Conservation (phyloP, 371 early-diverging fungal genomes). For the Syncephalis plumigaleata region DNA sequence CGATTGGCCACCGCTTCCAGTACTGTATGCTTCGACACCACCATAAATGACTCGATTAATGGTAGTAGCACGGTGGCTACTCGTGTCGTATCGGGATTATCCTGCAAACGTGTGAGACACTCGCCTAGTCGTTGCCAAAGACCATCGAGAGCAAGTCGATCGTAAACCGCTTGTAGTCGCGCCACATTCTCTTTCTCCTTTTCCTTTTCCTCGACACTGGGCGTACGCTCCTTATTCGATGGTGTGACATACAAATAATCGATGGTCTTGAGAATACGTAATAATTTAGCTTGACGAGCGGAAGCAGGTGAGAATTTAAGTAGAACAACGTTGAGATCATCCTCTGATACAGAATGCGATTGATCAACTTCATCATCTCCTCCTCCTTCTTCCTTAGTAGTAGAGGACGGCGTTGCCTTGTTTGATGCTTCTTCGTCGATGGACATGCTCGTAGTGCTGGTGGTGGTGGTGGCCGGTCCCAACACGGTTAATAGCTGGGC, state of each 20-base stretch:
- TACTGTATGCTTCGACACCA: conserved; percentile 63
- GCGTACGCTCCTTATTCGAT: conserved; percentile 4
- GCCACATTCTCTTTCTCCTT: conserved; percentile 32
- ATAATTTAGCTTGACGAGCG: conserved; percentile 75
- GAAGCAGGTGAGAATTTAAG: conserved; percentile 66
- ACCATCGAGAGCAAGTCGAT: conserved; percentile 42
- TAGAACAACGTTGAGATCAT: conserved; percentile 7
- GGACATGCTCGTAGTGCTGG: conserved; percentile 20
- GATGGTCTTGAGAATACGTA: conserved; percentile 86
- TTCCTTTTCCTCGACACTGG: neutral
- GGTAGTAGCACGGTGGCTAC: conserved; percentile 89
- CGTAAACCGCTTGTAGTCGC: conserved; percentile 32
- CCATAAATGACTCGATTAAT: conserved; percentile 93
- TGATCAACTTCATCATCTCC: too few species aligned
- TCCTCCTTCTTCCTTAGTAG: too few species aligned
- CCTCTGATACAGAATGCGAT: too few species aligned
- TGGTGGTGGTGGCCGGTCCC: conserved; percentile 15
- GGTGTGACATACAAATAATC: conserved; percentile 59
- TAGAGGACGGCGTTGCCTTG: too few species aligned
- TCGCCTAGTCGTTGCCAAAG: conserved; percentile 72
- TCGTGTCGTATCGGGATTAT: conserved; percentile 62
- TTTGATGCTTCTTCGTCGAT: conserved; percentile 35
- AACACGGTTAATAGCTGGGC: conserved; percentile 37
- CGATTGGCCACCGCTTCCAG: conserved; percentile 9
- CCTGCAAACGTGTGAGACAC: conserved; percentile 51